Base-by-base conservation (phyloP, 2,329 filamentous ascomycete species). In the Fusarium devonianum region DNA sequence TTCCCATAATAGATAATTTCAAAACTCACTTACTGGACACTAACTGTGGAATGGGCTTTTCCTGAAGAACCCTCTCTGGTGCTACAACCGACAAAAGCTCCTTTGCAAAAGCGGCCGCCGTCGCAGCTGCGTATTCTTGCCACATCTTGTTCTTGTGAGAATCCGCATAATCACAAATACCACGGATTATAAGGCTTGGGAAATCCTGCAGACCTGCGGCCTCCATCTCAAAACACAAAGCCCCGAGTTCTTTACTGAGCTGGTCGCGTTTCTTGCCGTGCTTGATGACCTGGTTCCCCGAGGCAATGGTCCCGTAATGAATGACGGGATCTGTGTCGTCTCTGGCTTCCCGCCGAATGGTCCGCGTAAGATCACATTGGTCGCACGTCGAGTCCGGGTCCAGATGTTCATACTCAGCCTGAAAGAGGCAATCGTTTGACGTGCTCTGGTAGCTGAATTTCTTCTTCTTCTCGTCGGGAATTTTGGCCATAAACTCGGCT, bases 121-220 rank as follows among this genome's bases (percentile, higher is more conserved):
- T 65, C 0, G 57, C 61, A 1, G 73, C 67, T 0, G 73, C 72
- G 53, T 72, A 73, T 0, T 22, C 18, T n/a, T 73, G 67, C 72
- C 71, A 74, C 8, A 7, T 13, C 7, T 74, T 66, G 22, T 67
- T 70, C 47, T 75, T 75, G 38, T 74, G 71, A 0, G 62, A 68
- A 47, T 75, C 72, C 5, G 69, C 65, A 45, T 73, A 75, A 34
- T 72, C 67, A 26, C 67, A 73, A 2, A 74, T 71, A 0, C 72
- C 71, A 5, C 70, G 63, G 17, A 75, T 69, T 0, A 68, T 61
- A 68, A 50, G 26, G 13, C 37, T 30, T 5, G 37, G 37, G 25
- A 25, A 25, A 11, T 25, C 12, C 22, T 10, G 9, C 22, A 25
- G 22, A 11, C 22, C 22, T 8, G 22, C 22, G 22, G 22, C 22